phyloP scores from a whole-genome alignment of 1,284 basidiomycete genomes.

The Marasmius oreades region DNA sequence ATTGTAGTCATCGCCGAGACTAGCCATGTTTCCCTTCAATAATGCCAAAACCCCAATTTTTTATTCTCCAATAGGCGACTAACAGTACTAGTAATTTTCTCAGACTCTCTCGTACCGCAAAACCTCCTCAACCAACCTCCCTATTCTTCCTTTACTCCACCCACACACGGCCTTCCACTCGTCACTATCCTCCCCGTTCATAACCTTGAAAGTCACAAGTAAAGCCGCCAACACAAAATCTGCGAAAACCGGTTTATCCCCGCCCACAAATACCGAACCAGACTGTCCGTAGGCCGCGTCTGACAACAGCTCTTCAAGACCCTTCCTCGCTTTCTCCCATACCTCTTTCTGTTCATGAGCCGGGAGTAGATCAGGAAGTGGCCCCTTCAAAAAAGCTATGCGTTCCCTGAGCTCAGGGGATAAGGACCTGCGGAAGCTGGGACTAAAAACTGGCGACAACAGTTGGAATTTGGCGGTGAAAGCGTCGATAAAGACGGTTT shows the following conservation, averaged over 20 bases:
- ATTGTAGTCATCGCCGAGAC: too few species aligned
- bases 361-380: neutral
- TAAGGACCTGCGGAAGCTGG: conserved; percentile 16
- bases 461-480: neutral
- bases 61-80: too few species aligned
- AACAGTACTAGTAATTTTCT: too few species aligned
- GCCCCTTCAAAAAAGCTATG: conserved; percentile 23
- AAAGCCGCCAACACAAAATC: conserved; percentile 27
- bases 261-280: conserved; percentile 24
- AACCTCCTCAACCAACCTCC: neutral
- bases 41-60: too few species aligned
- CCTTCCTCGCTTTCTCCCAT: neutral
- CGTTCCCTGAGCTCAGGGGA: conserved; percentile 27
- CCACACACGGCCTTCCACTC: conserved; percentile 26
- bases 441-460: neutral
- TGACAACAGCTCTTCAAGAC: neutral
- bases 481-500: neutral
- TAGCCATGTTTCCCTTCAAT: too few species aligned
- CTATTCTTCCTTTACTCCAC: conserved; percentile 26
- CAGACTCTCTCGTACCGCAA: neutral
- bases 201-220: conserved; percentile 24
- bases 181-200: conserved; percentile 14
- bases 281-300: too few species aligned
- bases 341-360: neutral
- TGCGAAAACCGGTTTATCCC: conserved; percentile 27